Base-by-base conservation (phyloP, 495 filamentous ascomycete species). In the Lepraria neglecta region DNA sequence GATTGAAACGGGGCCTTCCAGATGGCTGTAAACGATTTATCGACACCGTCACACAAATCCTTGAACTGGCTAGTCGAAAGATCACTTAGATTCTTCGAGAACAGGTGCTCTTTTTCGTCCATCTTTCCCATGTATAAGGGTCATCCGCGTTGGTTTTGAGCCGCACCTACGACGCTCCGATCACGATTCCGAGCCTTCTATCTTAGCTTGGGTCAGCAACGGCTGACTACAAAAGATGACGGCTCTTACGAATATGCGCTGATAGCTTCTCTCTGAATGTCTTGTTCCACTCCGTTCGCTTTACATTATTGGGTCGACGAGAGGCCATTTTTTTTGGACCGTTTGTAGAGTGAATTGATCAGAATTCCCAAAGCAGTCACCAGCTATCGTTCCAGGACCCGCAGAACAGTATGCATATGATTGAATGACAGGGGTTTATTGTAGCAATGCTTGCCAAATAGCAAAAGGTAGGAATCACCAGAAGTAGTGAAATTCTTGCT, bases 201-300 rank as follows among this genome's bases (percentile, higher is more conserved):
- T 60, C 58, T 52, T 60, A 17, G 42, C 38, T 56, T 14, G 6
- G 57, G 21, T 65, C 17, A 65, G 50, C 31, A 50, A 46, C 19
- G 3, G 9, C 4, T 51, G 4, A 30, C 47, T 56, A 45, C 46
- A 21, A 31, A 33, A 48, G 9, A 55, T 56, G 21, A 62, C 40
- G 5, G 38, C 52, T 56, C 33, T 65, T 63, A 63, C 31, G 24
- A 43, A 65, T 63, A 58, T 65, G 53, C 11, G 38, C 17, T 63
- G 53, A 62, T 58, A 63, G 55, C 38, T 42, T 62, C 60, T 65
- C 60, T 65, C 60, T 65, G 24, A 30, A 62, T 35, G 51, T 65
- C 45, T 52, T 65, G n/a, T 59, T 65, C 60, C 31, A 63, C 46
- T 65, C 53, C 31, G 60, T 63, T 31, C 60, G 64, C 46, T 62